Evolutionary conservation across 176 grass and related monocot genomes (phyloP), one percentile per base, ranked within the genome.

Genomic region (Bolboschoenus planiculmis): DNA sequence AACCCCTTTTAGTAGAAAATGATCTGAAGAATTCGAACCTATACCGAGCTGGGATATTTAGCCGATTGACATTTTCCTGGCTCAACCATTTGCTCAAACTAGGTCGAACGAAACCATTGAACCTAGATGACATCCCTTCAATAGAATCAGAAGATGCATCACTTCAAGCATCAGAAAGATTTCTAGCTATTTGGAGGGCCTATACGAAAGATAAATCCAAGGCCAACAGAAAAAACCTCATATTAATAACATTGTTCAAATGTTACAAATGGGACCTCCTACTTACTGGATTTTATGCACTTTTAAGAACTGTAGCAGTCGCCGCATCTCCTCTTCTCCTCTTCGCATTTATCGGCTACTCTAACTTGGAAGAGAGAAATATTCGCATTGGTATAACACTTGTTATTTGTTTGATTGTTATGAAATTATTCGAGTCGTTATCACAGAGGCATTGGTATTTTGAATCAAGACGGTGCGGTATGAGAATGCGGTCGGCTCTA

Each of bases 371-470:
- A 56, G 83, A 88, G 63, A 76, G 90, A 78, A 78, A 91, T 53
- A 64, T 81, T 75, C 15, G 27, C 1, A 50, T 55, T 1, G 90
- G 88, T 78, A 57, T 89, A 23, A 61, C 56, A 5, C 85, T 97
- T 20, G 82, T 97, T 7, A 78, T 81, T 81, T 80, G 81, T 84
- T 66, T 97, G 72, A 57, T 94, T 48, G 42, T 84, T 29, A 50
- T 85, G 26, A 97, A 94, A 87, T 68, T 97, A 15, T 85, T 78
- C 1, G 95, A 97, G 85, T 97, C 95, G 8, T 51, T 97, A 23
- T 92, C 90, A 1, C 95, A 97, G 74, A 72, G 95, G 64, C 95
- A 92, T 24, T 92, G 95, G 90, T 97, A 86, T 82, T 97, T 97
- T 34, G 81, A 55, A 20, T 89, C 95, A 2, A 92, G 95, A 65